These are phyloP conservation scores for Malus hybrid DNA, from an alignment of 331 rosid species.

Conservation along the genomic window DNA sequence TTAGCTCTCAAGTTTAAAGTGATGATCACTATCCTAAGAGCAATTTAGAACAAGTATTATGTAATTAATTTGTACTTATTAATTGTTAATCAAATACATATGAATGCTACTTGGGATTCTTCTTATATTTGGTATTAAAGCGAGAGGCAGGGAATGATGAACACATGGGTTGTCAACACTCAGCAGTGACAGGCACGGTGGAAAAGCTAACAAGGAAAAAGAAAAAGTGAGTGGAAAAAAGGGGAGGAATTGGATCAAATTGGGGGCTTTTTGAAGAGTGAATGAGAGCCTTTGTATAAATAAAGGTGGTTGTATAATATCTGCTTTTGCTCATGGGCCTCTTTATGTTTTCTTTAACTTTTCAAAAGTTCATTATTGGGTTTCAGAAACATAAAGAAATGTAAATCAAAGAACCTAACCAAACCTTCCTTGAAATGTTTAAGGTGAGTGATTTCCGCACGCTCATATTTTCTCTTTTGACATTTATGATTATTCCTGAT, in stretches of 20 bases:
- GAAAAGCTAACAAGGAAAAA: constrained; percentile 35
- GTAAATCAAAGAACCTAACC: neutral
- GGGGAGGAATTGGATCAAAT: constrained; percentile 17
- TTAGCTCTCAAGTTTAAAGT: too few species aligned
- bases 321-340: constrained; percentile 37
- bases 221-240: constrained; percentile 28
- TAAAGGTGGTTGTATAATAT: constrained; percentile 36
- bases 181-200: constrained; percentile 50
- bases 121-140: constrained; percentile 3
- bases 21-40: too few species aligned
- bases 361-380: constrained; percentile 38
- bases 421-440: neutral
- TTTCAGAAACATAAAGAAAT: constrained; percentile 22
- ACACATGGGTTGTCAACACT: constrained; percentile 24
- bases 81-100: neutral
- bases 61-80: neutral
- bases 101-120: neutral
- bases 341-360: constrained; percentile 37
- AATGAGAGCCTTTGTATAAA: constrained; percentile 31
- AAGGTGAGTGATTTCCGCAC: neutral
- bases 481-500: neutral
- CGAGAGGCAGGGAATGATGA: constrained; percentile 46
- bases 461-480: neutral
- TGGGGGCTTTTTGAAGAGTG: constrained; percentile 20
- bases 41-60: neutral